These are phyloP conservation scores for Beauveria sp. DNA, from an alignment of 2,329 filamentous ascomycete genomes.

Conservation along the genomic window DNA sequence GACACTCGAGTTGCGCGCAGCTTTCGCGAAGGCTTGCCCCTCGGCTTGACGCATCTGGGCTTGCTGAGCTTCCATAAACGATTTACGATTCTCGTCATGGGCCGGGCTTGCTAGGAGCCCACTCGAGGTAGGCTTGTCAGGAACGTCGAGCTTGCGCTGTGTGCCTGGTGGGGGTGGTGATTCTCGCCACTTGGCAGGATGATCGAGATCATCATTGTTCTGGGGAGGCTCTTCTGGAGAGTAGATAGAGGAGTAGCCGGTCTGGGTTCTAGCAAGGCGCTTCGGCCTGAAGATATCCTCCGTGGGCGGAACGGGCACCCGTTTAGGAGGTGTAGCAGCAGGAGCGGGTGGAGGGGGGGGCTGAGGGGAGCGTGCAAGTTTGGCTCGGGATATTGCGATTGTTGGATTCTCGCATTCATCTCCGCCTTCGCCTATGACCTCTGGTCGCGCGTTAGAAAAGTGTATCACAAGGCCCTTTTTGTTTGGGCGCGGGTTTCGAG, in stretches of 20 bases:
- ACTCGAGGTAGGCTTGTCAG: slow-evolving; percentile 27
- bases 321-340: not conserved
- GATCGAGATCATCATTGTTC: slow-evolving; percentile 12
- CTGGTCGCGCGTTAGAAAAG: slow-evolving; percentile 65
- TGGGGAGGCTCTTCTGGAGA: slow-evolving; percentile 11
- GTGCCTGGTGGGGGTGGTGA: slow-evolving; percentile 15
- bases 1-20: slow-evolving; percentile 29
- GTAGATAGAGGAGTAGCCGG: slow-evolving; percentile 37
- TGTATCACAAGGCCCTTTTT: slow-evolving; percentile 66
- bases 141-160: slow-evolving; percentile 20
- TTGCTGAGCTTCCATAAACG: slow-evolving; percentile 50
- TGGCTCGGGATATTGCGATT: slow-evolving; percentile 16
- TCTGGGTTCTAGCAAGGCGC: slow-evolving; percentile 50
- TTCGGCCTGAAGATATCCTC: slow-evolving; percentile 42
- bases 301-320: slow-evolving; percentile 12
- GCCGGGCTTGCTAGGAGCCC: slow-evolving; percentile 35
- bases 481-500: slow-evolving; percentile 37
- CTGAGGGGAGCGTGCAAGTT: slow-evolving; percentile 16
- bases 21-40: slow-evolving; percentile 49
- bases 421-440: slow-evolving; percentile 84
- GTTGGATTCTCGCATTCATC: slow-evolving; percentile 69
- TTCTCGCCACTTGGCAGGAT: slow-evolving; percentile 10
- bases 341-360: slow-evolving; percentile 19
- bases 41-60: slow-evolving; percentile 55
- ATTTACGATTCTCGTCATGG: slow-evolving; percentile 47